Conservation (phyloP, 306 rosid species). For the Inga oerstediana region DNA sequence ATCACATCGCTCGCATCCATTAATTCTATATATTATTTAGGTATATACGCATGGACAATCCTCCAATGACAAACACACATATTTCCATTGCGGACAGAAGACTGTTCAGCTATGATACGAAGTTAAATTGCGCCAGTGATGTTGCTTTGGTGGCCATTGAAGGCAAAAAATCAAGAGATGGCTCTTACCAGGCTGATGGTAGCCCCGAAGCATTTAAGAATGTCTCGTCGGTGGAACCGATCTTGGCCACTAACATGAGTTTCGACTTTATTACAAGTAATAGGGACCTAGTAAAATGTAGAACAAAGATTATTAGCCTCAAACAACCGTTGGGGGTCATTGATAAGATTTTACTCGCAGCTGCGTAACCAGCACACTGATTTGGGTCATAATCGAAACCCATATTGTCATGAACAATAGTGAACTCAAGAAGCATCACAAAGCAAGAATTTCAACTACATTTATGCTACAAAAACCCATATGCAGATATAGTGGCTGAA, state of each 20-base stretch:
- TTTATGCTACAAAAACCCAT: neutral
- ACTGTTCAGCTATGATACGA: neutral
- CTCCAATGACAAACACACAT: neutral
- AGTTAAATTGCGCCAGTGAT: neutral
- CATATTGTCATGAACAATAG: conserved; percentile 8
- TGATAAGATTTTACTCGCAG: neutral
- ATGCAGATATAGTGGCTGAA: neutral
- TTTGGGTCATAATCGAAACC: neutral
- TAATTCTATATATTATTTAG: neutral
- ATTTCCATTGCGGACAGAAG: conserved; percentile 11
- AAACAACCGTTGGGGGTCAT: neutral
- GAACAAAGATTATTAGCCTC: conserved; percentile 5
- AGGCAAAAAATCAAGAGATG: conserved; percentile 19
- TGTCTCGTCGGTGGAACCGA: conserved; percentile 47
- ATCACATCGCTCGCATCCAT: conserved; percentile 58
- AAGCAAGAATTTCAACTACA: conserved; percentile 18
- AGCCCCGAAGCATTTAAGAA: conserved; percentile 69
- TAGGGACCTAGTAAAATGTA: conserved; percentile 45
- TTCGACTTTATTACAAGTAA: conserved; percentile 58
- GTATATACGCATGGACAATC: neutral
- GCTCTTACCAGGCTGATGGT: conserved; percentile 74
- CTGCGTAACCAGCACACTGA: neutral
- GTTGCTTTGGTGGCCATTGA: conserved; percentile 6
- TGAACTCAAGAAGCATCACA: neutral
- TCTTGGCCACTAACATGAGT: conserved; percentile 41